phyloP scores from a whole-genome alignment of 345 rosid species.

The Salix dunnii region DNA sequence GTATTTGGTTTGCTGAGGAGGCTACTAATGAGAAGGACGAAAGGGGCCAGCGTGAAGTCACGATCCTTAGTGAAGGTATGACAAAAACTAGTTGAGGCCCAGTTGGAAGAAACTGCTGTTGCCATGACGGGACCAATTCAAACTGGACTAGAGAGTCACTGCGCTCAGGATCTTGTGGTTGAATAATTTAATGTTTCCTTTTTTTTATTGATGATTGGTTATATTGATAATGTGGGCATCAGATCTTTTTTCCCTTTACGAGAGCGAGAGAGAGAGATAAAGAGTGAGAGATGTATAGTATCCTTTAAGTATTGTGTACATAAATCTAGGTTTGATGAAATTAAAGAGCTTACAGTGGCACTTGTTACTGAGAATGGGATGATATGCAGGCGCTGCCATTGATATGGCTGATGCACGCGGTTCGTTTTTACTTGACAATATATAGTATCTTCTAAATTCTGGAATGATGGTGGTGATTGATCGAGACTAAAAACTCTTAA shows the following conservation, averaged over 20 bases:
- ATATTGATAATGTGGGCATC: not conserved
- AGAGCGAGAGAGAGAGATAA: not conserved
- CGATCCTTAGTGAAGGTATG: constrained; percentile 22
- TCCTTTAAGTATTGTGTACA: not conserved
- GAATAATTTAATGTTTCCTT: not conserved
- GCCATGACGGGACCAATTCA: not conserved
- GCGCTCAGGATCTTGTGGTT: not conserved
- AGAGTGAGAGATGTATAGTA: not conserved
- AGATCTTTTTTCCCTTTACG: not conserved
- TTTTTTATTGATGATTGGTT: not conserved
- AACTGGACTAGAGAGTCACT: not conserved
- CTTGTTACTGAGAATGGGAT: not conserved
- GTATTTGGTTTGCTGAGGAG: constrained; percentile 56
- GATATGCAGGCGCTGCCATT: not conserved
- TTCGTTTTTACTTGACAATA: not conserved
- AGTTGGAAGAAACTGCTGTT: not conserved
- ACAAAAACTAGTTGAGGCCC: constrained; percentile 1
- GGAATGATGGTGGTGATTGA: not conserved
- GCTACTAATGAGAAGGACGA: constrained; percentile 67
- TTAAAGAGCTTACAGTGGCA: not conserved
- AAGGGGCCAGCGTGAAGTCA: constrained; percentile 50
- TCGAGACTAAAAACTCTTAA: not conserved
- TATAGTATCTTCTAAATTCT: not conserved
- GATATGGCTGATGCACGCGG: not conserved
- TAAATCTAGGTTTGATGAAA: not conserved